Percentiles rank a stretch among this genome's conserved stretches.
Conservation (phyloP, 768 basidiomycete genomes). For the Ephemerocybe angulata region DNA sequence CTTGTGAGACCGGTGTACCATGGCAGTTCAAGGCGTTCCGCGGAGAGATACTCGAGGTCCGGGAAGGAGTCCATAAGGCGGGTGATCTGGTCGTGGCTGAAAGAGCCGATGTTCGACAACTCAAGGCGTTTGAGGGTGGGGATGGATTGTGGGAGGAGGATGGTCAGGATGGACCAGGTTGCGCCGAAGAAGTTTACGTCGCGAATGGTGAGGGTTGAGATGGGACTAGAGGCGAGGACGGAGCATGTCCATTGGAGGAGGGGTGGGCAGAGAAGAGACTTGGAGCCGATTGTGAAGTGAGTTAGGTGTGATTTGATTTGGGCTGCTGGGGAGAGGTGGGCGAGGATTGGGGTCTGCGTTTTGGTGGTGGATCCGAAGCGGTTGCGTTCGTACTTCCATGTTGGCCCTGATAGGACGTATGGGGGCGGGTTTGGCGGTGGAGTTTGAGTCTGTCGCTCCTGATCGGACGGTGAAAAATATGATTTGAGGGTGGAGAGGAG, state of each 20-base stretch:
- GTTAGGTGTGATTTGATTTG: neutral
- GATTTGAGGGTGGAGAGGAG: neutral
- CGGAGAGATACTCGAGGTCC: neutral
- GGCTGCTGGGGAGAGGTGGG: neutral
- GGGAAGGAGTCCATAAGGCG: neutral
- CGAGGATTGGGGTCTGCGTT: neutral
- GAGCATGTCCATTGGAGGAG: conserved; percentile 3
- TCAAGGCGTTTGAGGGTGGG: neutral
- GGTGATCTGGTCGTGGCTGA: neutral
- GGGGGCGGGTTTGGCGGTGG: neutral
- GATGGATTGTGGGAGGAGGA: neutral
- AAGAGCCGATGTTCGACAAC: neutral
- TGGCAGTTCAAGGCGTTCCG: neutral
- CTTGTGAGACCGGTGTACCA: neutral
- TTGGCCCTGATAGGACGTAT: neutral
- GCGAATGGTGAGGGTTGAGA: neutral
- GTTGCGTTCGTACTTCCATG: neutral
- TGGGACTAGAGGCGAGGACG: neutral
- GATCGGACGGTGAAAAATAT: neutral
- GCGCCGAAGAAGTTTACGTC: neutral
- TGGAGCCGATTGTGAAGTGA: conserved; percentile 1
- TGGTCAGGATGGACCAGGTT: neutral
- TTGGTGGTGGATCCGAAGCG: too few relatives aligned
- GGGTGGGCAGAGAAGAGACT: neutral
- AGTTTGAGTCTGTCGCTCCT: too few relatives aligned